phyloP scores from a whole-genome alignment of 768 basidiomycete species.

The Rhodotorula toruloides region DNA sequence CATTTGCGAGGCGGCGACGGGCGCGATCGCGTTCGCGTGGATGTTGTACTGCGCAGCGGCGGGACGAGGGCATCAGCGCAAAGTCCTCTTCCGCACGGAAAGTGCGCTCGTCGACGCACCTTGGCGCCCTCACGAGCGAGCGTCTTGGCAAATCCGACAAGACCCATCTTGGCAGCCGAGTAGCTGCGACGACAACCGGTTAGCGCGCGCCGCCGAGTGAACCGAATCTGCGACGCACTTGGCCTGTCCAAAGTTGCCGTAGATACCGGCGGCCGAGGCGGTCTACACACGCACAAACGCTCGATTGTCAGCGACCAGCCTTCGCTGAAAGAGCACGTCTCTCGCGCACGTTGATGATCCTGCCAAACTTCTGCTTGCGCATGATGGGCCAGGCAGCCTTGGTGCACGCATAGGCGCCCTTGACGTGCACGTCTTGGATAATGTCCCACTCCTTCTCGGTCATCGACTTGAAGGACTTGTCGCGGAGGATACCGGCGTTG shows the following conservation, averaged over 20 bases:
- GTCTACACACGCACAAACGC: constrained; percentile 47
- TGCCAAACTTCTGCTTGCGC: constrained; percentile 88
- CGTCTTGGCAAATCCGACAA: constrained; percentile 86
- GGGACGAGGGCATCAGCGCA: no score
- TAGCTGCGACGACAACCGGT: constrained; percentile 57
- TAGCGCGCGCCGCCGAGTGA: no score
- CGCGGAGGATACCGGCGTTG: constrained; percentile 50
- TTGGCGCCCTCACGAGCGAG: constrained; percentile 87
- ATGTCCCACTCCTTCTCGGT: constrained; percentile 58
- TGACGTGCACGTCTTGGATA: constrained; percentile 59
- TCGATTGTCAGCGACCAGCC: not conserved
- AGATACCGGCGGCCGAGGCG: constrained; percentile 82
- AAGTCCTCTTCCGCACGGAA: no score
- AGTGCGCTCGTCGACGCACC: constrained; percentile 2
- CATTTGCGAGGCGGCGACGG: constrained; percentile 95
- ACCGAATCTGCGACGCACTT: constrained; percentile 1
- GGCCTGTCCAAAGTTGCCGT: constrained; percentile 45
- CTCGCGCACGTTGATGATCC: constrained; percentile 64
- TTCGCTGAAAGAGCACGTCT: not conserved
- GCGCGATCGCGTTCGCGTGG: constrained; percentile 77
- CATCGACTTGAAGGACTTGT: constrained; percentile 84
- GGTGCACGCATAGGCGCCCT: constrained; percentile 84
- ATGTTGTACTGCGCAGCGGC: constrained; percentile 54
- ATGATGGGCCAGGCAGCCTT: constrained; percentile 96
- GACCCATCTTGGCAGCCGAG: constrained; percentile 94